phyloP scores from a whole-genome alignment of 352 stramenopile species.

The Globisporangium middletonii region DNA sequence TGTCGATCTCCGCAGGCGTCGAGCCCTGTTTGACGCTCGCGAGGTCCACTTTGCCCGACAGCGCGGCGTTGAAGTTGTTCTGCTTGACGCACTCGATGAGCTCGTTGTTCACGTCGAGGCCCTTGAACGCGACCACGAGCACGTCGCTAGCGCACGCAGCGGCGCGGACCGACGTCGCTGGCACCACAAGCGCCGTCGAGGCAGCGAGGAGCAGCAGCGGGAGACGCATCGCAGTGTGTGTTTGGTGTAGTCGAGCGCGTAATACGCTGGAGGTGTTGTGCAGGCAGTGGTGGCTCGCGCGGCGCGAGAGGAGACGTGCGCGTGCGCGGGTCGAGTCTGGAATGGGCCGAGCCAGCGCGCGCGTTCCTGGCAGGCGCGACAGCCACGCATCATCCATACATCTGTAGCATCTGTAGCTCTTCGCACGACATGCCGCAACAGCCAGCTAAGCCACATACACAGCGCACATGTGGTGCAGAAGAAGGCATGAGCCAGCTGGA shows the following conservation, averaged over 20 bases:
- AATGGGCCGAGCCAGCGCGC: neutral
- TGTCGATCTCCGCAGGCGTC: conserved; percentile 27
- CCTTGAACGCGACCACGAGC: conserved; percentile 39
- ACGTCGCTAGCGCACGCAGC: conserved; percentile 32
- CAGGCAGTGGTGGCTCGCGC: neutral
- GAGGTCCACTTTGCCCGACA: conserved; percentile 40
- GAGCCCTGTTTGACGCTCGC: conserved; percentile 26
- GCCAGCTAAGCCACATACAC: too few species aligned
- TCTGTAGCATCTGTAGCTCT: too few species aligned
- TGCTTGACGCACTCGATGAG: conserved; percentile 44
- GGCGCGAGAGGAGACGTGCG: neutral
- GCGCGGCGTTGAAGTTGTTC: conserved; percentile 41
- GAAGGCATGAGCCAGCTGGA: too few species aligned
- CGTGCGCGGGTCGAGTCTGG: neutral
- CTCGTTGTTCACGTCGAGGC: conserved; percentile 40
- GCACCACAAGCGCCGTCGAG: conserved; percentile 16
- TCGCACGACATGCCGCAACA: neutral
- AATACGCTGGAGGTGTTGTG: too few species aligned
- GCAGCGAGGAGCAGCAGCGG: conserved; percentile 3
- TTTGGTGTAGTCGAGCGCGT: too few species aligned
- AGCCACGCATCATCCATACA: neutral
- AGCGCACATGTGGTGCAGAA: too few species aligned
- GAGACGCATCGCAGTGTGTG: neutral
- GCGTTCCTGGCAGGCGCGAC: conserved; percentile 1
- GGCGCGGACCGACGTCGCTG: conserved; percentile 17